Evolutionary conservation across 192 early-diverging fungal genomes (phyloP).

Genomic region (Oehlia diaphana): DNA sequence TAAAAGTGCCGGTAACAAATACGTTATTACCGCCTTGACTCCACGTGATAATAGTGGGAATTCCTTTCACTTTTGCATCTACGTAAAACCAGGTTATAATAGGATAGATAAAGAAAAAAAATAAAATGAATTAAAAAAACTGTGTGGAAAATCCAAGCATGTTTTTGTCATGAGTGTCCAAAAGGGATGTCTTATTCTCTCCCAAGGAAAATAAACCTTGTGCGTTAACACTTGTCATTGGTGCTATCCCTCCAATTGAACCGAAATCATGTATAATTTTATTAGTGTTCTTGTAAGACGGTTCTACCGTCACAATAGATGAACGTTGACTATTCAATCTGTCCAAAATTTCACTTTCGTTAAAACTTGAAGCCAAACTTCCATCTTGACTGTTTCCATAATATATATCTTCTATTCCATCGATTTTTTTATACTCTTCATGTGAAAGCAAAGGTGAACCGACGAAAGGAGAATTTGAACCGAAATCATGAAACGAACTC

Average conservation of each 20-base stretch:
- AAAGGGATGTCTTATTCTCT: background rate
- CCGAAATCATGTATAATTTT: slow-evolving; percentile 23
- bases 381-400: slow-evolving; percentile 14
- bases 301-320: slow-evolving; percentile 2
- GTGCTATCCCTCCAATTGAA: slow-evolving; percentile 1
- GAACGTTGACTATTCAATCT: background rate
- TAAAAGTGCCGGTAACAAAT: slow-evolving; percentile 94
- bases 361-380: slow-evolving; percentile 25
- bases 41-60: slow-evolving; percentile 92
- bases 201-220: slow-evolving; percentile 10
- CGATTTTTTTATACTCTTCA: slow-evolving; percentile 26
- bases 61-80: slow-evolving; percentile 32
- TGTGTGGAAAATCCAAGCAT: background rate
- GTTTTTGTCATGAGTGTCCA: background rate
- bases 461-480: slow-evolving; percentile 22
- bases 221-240: slow-evolving; percentile 8
- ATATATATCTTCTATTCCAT: slow-evolving; percentile 12
- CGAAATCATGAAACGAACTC: slow-evolving; percentile 19
- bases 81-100: background rate
- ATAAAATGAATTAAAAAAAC: background rate
- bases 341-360: slow-evolving; percentile 14
- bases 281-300: slow-evolving; percentile 25
- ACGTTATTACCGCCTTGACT: slow-evolving; percentile 80
- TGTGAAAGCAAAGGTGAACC: slow-evolving; percentile 23
- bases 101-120: background rate